These are phyloP conservation scores for Suillus alpinus DNA, from an alignment of 768 basidiomycete species.

Conservation along the genomic window DNA sequence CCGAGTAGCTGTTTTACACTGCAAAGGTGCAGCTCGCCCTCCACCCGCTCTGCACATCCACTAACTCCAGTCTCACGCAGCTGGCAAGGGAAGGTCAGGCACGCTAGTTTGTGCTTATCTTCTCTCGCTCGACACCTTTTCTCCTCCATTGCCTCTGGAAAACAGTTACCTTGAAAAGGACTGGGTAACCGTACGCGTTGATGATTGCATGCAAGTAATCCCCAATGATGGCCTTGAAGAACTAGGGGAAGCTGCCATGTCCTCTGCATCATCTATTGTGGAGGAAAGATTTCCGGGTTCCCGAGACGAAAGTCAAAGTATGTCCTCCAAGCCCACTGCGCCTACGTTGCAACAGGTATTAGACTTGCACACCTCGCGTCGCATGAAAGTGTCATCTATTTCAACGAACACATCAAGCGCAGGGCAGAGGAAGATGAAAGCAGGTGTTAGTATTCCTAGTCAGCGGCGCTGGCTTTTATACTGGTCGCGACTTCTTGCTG, in stretches of 20 bases:
- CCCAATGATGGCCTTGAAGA: conserved; percentile 36
- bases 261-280: conserved; percentile 12
- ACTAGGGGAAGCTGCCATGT: conserved; percentile 15
- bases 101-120: conserved; percentile 84
- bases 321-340: conserved; percentile 17
- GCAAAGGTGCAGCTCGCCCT: conserved; percentile 58
- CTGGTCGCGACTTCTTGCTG: conserved; percentile 64
- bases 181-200: conserved; percentile 44
- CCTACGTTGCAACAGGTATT: conserved; percentile 55
- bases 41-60: conserved; percentile 3
- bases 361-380: conserved; percentile 63
- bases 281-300: conserved; percentile 19
- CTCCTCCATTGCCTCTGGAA: conserved; percentile 46
- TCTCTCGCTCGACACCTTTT: conserved; percentile 51
- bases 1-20: conserved; percentile 79
- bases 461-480: conserved; percentile 80
- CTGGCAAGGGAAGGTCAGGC: conserved; percentile 83
- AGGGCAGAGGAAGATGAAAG: conserved; percentile 29
- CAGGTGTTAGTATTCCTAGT: conserved; percentile 79
- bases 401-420: conserved; percentile 8
- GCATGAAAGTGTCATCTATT: conserved; percentile 50
- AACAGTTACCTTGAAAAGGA: conserved; percentile 47
- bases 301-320: background rate
- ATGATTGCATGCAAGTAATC: conserved; percentile 47
- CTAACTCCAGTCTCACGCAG: conserved; percentile 30